Evolutionary conservation across 441 rosid species (phyloP).

Genomic region (Biscutella auriculata): DNA sequence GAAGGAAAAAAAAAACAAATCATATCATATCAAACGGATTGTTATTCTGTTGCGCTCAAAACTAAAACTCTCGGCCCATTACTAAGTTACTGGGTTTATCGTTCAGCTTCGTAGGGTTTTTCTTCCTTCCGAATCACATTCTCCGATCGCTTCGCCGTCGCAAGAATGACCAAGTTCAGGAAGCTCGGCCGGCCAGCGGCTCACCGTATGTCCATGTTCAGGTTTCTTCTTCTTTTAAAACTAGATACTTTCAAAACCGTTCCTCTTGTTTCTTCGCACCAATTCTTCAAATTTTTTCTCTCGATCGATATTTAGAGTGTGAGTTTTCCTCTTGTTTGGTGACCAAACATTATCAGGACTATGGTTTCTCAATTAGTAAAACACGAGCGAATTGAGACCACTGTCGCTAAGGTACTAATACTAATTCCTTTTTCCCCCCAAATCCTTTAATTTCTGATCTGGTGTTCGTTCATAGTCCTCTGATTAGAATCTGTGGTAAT

Average conservation of each 20-base stretch:
- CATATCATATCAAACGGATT: no score
- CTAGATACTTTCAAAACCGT: background rate
- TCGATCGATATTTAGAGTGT: background rate
- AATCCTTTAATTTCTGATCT: background rate
- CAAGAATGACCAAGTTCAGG: slow-evolving; percentile 64
- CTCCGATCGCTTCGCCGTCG: slow-evolving; percentile 9
- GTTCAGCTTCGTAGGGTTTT: background rate
- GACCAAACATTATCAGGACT: slow-evolving; percentile 31
- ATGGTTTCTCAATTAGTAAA: slow-evolving; percentile 88
- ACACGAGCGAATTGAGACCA: slow-evolving; percentile 86
- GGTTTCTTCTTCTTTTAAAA: slow-evolving; percentile 25
- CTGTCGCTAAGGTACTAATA: slow-evolving; percentile 58
- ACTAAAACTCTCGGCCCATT: background rate
- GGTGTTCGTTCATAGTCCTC: slow-evolving; percentile 23
- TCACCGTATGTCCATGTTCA: slow-evolving; percentile 83
- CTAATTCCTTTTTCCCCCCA: background rate
- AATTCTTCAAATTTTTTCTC: background rate
- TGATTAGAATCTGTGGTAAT: background rate
- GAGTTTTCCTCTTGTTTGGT: background rate
- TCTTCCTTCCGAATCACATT: background rate
- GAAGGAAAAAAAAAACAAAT: no score
- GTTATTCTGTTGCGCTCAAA: background rate
- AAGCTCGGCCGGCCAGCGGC: slow-evolving; percentile 60
- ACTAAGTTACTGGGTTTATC: background rate
- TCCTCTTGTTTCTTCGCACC: background rate